Evolutionary conservation across 768 basidiomycete genomes (phyloP).

Genomic region (Erythrobasidium yunnanense): DNA sequence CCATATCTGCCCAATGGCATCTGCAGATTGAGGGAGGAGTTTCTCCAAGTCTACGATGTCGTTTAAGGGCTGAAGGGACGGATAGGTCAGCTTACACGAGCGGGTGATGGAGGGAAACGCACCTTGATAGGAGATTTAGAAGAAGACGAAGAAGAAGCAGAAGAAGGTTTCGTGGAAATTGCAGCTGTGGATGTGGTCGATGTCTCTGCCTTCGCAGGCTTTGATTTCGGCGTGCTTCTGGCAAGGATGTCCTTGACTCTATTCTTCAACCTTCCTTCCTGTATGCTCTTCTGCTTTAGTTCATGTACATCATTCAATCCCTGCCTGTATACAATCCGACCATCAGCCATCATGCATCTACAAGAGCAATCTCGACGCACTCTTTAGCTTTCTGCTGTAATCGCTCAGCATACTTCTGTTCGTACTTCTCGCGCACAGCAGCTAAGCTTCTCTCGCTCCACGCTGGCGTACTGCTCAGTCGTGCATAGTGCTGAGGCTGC

Average conservation of each 20-base stretch:
- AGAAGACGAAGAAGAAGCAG: neutral
- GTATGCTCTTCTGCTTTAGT: constrained; percentile 2
- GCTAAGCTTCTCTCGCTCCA: constrained; percentile 17
- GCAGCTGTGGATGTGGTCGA: neutral
- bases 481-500: neutral
- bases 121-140: constrained; percentile 21
- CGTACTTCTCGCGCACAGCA: constrained; percentile 12
- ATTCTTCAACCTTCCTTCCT: constrained; percentile 1
- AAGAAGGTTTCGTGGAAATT: neutral
- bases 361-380: neutral
- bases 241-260: constrained; percentile 11
- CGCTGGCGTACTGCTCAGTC: neutral
- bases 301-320: constrained; percentile 3
- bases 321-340: neutral
- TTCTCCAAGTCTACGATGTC: constrained; percentile 20
- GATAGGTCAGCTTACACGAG: neutral
- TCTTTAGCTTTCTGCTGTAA: constrained; percentile 17
- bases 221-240: neutral
- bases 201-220: neutral
- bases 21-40: neutral
- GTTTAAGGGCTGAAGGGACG: constrained; percentile 2
- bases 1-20: constrained; percentile 5
- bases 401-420: constrained; percentile 15
- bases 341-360: too few relatives aligned
- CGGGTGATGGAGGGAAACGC: too few relatives aligned